phyloP scores from a whole-genome alignment of 2,329 filamentous ascomycete genomes.

The Curvularia sp. region DNA sequence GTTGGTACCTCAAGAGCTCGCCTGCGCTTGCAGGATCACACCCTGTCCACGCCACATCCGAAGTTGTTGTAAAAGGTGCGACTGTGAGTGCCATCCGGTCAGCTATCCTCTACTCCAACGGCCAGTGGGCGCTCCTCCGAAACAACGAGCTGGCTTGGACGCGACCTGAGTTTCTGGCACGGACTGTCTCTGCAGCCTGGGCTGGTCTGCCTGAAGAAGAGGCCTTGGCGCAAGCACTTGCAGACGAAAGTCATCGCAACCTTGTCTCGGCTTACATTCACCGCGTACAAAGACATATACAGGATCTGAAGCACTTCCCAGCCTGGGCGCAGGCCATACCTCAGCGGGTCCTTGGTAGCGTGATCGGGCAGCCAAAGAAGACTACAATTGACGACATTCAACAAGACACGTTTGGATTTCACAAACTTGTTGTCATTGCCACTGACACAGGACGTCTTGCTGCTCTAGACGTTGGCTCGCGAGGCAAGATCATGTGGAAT shows the following conservation, averaged over 20 bases:
- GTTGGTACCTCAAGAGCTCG: constrained; percentile 69
- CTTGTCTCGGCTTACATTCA: constrained; percentile 84
- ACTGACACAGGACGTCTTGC: constrained; percentile 81
- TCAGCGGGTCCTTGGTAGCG: constrained; percentile 66
- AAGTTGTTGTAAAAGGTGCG: constrained; percentile 76
- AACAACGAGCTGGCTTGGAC: constrained; percentile 84
- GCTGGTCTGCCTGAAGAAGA: constrained; percentile 77
- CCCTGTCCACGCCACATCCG: constrained; percentile 75
- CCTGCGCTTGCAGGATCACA: constrained; percentile 36
- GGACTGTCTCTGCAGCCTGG: constrained; percentile 79
- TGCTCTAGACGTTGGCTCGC: constrained; percentile 77
- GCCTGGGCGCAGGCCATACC: constrained; percentile 75
- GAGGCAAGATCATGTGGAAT: constrained; percentile 79
- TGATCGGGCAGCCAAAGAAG: constrained; percentile 65
- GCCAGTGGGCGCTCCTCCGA: constrained; percentile 82
- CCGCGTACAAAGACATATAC: constrained; percentile 79
- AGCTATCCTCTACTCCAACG: constrained; percentile 69
- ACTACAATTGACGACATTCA: constrained; percentile 61
- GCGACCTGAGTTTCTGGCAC: constrained; percentile 81
- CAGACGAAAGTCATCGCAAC: constrained; percentile 85
- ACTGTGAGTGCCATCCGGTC: constrained; percentile 78
- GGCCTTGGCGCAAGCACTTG: constrained; percentile 78
- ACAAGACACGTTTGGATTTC: constrained; percentile 83
- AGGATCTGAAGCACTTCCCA: constrained; percentile 79
- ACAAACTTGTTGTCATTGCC: constrained; percentile 81